Base-by-base conservation (phyloP, 306 rosid species). In the Prunus dulcis region DNA sequence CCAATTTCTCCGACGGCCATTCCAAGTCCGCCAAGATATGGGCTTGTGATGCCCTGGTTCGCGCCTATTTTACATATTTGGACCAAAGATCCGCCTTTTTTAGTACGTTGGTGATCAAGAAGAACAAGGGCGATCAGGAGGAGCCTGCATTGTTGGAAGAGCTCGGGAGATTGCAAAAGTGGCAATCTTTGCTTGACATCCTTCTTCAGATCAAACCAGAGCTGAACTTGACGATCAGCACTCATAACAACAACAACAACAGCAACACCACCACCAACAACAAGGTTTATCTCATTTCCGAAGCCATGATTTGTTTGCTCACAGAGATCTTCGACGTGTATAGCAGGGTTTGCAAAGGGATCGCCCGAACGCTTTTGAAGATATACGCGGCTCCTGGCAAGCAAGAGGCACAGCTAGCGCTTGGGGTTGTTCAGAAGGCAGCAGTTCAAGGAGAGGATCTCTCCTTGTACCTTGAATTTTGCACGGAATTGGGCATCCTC, bases 221-320 rank as follows among this genome's bases (percentile, higher is more conserved):
- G 15, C 41, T 34, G 41, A 34, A 34, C 41, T 49, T 5, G 53
- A 41, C 72, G 4, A 52, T 15, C 22, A 15, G 20, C 17, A 20
- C 20, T 19, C 67, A 63, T 63, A 19, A n/a, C 45, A 6, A 18
- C 19, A 6, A 18, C 19, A 34, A 2, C 45, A 63, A 5, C 38
- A 5, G 19, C 46, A 46, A 47, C 8, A 38, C 9, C 43, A 38
- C 43, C 43, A 1, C 9, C 43, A n/a, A 61, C 58, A 34, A 22
- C 0, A 27, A 61, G 27, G 79, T 14, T 23, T 69, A 76, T 6
- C 74, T 91, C 1, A 63, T 94, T 20, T 80, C 88, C 18, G 98
- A 94, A 45, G 98, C 98, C 0, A 94, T 94, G 98, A 93, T 86
- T 46, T 89, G 93, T 64, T 75, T 92, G 4, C 49, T 90, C 8